Percentiles rank a stretch among this genome's conserved stretches.
phyloP scores from a whole-genome alignment of 352 stramenopile genomes.

The Chrysophaeum taylorii region DNA sequence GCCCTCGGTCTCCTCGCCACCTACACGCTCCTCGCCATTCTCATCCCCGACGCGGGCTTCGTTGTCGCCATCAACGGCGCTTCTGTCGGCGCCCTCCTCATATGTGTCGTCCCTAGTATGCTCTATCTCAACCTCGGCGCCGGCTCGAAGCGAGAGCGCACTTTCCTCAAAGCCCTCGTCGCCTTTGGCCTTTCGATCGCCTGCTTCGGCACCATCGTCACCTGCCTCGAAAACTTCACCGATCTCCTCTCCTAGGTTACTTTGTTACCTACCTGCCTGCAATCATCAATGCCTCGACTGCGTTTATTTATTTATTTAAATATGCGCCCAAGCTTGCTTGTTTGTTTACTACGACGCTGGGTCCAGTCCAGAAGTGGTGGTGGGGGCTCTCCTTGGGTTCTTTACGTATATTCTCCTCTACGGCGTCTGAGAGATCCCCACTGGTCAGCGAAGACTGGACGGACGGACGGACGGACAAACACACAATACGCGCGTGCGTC shows the following conservation, averaged over 20 bases:
- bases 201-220: background rate
- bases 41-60: constrained; percentile 20
- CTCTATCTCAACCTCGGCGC: constrained; percentile 17
- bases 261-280: no score
- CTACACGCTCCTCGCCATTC: constrained; percentile 13
- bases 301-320: no score
- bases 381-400: no score
- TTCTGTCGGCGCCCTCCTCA: constrained; percentile 17
- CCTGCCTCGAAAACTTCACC: background rate
- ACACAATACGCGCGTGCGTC: no score
- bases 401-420: no score
- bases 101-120: constrained; percentile 16
- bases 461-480: no score
- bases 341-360: no score
- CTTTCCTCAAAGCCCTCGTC: background rate
- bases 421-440: no score
- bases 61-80: constrained; percentile 19
- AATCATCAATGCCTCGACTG: no score
- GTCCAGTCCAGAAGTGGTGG: no score
- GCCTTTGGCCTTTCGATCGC: background rate
- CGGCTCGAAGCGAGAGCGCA: background rate
- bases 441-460: no score
- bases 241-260: background rate
- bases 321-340: no score
- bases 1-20: constrained; percentile 14